These are phyloP conservation scores for Phytopythium boreale DNA, from an alignment of 352 stramenopile species.

Conservation along the genomic window DNA sequence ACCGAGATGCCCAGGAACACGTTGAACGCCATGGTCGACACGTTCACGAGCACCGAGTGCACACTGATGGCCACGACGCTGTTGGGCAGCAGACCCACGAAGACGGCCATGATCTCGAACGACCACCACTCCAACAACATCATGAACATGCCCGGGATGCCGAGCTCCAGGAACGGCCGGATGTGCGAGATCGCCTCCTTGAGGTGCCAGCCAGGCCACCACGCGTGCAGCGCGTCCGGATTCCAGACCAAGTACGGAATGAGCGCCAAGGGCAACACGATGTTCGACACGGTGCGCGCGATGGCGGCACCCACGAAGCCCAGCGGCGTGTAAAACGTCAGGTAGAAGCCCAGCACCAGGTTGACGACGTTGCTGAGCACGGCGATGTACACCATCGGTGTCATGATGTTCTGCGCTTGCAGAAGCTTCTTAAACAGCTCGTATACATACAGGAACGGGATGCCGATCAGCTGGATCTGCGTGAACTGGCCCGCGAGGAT, in stretches of 20 bases:
- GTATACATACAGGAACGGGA: slow-evolving; percentile 85
- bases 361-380: slow-evolving; percentile 79
- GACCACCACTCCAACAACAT: slow-evolving; percentile 77
- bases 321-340: slow-evolving; percentile 77
- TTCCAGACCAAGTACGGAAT: slow-evolving; percentile 67
- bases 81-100: slow-evolving; percentile 60
- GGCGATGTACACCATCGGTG: slow-evolving; percentile 80
- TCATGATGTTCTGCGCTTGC: slow-evolving; percentile 84
- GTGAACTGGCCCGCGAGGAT: slow-evolving; percentile 70
- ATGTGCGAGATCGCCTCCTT: slow-evolving; percentile 48
- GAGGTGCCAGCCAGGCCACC: slow-evolving; percentile 71
- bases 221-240: slow-evolving; percentile 34
- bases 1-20: slow-evolving; percentile 80
- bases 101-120: slow-evolving; percentile 76
- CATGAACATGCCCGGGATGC: slow-evolving; percentile 71
- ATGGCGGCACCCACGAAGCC: slow-evolving; percentile 81
- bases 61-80: slow-evolving; percentile 66
- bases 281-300: slow-evolving; percentile 55
- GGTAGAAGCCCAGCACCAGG: slow-evolving; percentile 59
- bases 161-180: slow-evolving; percentile 60
- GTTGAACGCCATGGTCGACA: slow-evolving; percentile 68
- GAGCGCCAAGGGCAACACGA: slow-evolving; percentile 51
- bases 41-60: slow-evolving; percentile 66
- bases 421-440: slow-evolving; percentile 85
- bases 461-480: slow-evolving; percentile 50